Evolutionary conservation across 2,329 filamentous ascomycete species (phyloP).

Genomic region (Rhexocercosporidium sp.): DNA sequence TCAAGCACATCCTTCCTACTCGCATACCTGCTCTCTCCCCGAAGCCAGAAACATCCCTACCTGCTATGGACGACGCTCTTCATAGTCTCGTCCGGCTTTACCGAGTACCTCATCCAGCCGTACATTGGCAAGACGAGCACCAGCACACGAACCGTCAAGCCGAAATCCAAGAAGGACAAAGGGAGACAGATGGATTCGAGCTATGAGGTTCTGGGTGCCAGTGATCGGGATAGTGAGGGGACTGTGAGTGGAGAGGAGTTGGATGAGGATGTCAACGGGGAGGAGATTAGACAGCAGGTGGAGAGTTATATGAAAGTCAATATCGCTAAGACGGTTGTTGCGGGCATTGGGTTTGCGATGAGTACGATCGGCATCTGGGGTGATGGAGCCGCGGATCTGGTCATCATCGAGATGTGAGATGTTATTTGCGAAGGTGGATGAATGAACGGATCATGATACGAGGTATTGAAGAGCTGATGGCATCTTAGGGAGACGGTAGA

Average conservation of each 20-base stretch:
- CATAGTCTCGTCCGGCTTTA: slow-evolving; percentile 57
- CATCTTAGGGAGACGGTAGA: slow-evolving; percentile 14
- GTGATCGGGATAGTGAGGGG: slow-evolving; percentile 50
- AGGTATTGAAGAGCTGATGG: not conserved
- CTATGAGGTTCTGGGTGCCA: slow-evolving; percentile 67
- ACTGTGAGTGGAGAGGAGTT: slow-evolving; percentile 53
- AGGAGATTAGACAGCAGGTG: slow-evolving; percentile 63
- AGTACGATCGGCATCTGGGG: slow-evolving; percentile 71
- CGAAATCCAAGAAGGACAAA: slow-evolving; percentile 41
- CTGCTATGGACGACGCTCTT: slow-evolving; percentile 83
- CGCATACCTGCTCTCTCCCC: slow-evolving; percentile 78
- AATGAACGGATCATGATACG: not conserved
- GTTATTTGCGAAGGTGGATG: not conserved
- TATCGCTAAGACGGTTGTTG: slow-evolving; percentile 57
- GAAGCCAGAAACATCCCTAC: slow-evolving; percentile 81
- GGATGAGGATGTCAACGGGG: slow-evolving; percentile 59
- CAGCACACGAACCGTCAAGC: slow-evolving; percentile 28
- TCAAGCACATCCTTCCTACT: slow-evolving; percentile 75
- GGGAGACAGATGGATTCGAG: slow-evolving; percentile 64
- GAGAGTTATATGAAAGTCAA: slow-evolving; percentile 61
- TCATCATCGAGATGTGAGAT: slow-evolving; percentile 38
- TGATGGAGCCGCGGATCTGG: slow-evolving; percentile 53
- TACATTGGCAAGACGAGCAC: slow-evolving; percentile 15
- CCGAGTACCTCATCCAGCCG: slow-evolving; percentile 40
- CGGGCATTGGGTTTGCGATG: slow-evolving; percentile 63